Base-by-base conservation (phyloP, 1,139 yeast species). In the Taphrina confusa region DNA sequence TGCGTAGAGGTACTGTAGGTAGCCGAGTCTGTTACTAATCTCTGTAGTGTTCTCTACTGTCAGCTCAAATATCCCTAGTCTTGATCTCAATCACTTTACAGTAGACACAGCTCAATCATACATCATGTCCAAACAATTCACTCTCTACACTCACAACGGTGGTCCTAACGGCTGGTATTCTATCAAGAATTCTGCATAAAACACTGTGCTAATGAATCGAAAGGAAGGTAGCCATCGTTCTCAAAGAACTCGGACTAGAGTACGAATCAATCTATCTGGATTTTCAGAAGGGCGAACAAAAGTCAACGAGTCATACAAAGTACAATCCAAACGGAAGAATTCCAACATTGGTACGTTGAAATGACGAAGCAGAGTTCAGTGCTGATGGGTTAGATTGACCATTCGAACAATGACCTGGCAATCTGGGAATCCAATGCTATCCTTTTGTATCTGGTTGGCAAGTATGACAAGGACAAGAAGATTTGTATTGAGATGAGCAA, bases 221-320 rank as follows among this genome's bases (percentile, higher is more conserved):
- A 3, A 90, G 89, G 78, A 91, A 91, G 72, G 95, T 91, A 14
- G 96, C 97, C 22, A 89, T 90, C 50, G 85, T 90, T 40, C 77
- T 91, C 62, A 82, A 91, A 54, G 97, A 91, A 71, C 79, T 91
- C 65, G 85, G 86, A 62, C 79, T 86, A 25, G 37, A 82, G 34
- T 91, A 86, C 74, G 83, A 84, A 67, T 89, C 96, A 2, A 84
- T 90, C 62, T 87, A 88, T 69, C 77, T 91, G 62, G 97, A 91
- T 74, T 89, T 91, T 73, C 40, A 45, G 11, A 39, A 31, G 30
- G 57, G 57, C 5, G 58, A 50, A 33, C 61, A 58, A 4, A 58
- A 58, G 37, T 30, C 36, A 14, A 39, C 14, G 28, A 18, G 23
- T 12, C 61, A 58, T 39, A 45, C 57, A 18, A 52, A 51, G 51